Evolutionary conservation across 352 stramenopile genomes (phyloP).

Genomic region (Peronosclerospora sorghi): DNA sequence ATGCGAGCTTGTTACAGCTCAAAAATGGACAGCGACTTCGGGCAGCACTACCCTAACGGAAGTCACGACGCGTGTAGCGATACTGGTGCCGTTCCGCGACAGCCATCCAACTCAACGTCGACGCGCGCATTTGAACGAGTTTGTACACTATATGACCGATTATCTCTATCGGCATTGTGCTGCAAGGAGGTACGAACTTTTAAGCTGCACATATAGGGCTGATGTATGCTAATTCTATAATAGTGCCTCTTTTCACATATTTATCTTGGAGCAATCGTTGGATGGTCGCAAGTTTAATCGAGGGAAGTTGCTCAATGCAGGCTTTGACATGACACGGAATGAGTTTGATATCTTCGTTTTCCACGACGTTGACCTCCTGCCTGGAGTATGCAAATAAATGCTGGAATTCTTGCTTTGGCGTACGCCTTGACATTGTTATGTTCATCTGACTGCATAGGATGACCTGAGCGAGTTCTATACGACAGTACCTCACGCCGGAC

Average conservation of each 20-base stretch:
- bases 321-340: conserved; percentile 84
- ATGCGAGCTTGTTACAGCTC: neutral
- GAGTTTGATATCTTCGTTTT: conserved; percentile 87
- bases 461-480: conserved; percentile 79
- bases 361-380: conserved; percentile 94
- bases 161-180: conserved; percentile 51
- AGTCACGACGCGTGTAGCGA: conserved; percentile 31
- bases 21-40: conserved; percentile 2
- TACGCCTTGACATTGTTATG: neutral
- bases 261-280: conserved; percentile 91
- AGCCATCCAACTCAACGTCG: conserved; percentile 83
- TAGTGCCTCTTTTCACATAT: conserved; percentile 79
- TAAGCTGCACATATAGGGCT: too few relatives aligned
- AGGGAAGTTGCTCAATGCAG: conserved; percentile 94
- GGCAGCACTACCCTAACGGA: conserved; percentile 2
- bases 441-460: conserved; percentile 16
- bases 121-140: conserved; percentile 76
- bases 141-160: conserved; percentile 87
- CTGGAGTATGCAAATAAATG: conserved; percentile 20
- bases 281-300: conserved; percentile 94
- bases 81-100: conserved; percentile 93
- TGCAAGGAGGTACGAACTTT: conserved; percentile 3
- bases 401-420: neutral
- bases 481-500: conserved; percentile 37
- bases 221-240: neutral